Base-by-base conservation (phyloP, 2,329 filamentous ascomycete species). In the Monosporascus sp. region DNA sequence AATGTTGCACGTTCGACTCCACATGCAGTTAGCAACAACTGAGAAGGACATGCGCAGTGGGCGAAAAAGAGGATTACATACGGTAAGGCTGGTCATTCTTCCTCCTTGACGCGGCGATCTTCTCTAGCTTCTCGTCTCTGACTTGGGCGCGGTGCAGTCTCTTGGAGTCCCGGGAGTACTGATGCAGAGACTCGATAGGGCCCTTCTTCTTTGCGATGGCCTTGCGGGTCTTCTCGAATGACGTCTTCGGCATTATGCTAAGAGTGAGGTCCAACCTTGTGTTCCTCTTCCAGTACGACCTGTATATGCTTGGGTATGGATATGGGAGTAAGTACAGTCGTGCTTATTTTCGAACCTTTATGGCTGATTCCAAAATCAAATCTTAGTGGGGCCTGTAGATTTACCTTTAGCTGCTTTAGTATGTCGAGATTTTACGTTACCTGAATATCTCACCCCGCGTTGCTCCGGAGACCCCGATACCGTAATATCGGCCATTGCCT, bases 171-270 rank as follows among this genome's bases (percentile, higher is more conserved):
- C 94, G 82, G 56, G 91, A 96, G 69, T 91, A 91, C 71, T 91
- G 88, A 67, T 97, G 93, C 22, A 97, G 79, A 14, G 87, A 80
- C 31, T 86, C 85, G 47, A 90, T 80, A 40, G 85, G 84, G 20
- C 85, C 84, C 59, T 85, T 84, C 80, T 97, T 97, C 76, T 96
- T 96, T 36, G 85, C 77, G 59, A 97, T 93, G 59, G 91, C 85
- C 75, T 97, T 97, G 58, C 88, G 84, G 20, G 94, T 88, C 69
- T 97, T 97, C 59, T 84, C 76, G 7, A 97, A 74, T 5, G 49
- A 27, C 45, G 86, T 83, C 67, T 85, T 87, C 16, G 90, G 82
- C 91, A 96, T 96, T 24, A 64, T 79, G 66, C 52, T 20, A 20
- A 3, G 40, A 48, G 14, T 20, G 40, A 43, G 20, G 19, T 24